phyloP scores from a whole-genome alignment of 257 asterid species.

The Leonotis leonurus region DNA sequence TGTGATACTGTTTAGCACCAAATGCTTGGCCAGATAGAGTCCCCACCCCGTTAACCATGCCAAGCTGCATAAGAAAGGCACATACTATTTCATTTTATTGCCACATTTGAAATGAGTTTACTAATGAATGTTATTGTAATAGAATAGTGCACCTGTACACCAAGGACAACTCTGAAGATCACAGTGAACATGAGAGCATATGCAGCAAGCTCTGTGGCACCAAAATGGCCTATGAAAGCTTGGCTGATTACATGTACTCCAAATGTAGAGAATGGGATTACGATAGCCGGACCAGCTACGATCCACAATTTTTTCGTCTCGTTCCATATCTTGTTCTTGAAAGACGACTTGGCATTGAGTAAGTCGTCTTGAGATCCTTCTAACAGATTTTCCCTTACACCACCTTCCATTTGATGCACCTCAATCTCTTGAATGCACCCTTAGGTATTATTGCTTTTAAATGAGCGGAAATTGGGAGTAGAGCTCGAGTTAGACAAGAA shows the following conservation, averaged over 20 bases:
- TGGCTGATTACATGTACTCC: slow-evolving; percentile 41
- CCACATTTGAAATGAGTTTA: background rate
- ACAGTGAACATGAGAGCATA: slow-evolving; percentile 40
- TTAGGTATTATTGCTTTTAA: background rate
- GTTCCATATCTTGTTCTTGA: slow-evolving; percentile 25
- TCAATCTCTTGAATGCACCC: no score
- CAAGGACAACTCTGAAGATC: slow-evolving; percentile 35
- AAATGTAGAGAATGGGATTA: slow-evolving; percentile 27
- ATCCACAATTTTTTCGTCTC: slow-evolving; percentile 53
- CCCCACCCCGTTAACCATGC: background rate
- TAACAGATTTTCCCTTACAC: background rate
- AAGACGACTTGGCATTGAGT: background rate
- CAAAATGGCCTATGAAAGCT: slow-evolving; percentile 53
- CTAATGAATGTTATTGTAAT: background rate
- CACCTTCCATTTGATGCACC: slow-evolving; percentile 15
- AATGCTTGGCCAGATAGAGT: background rate
- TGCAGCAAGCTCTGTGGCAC: slow-evolving; percentile 55
- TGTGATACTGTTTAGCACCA: background rate
- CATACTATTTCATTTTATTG: background rate
- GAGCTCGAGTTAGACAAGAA: background rate
- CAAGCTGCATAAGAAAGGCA: slow-evolving; percentile 44
- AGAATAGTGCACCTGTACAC: slow-evolving; percentile 27
- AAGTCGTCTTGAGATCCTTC: background rate
- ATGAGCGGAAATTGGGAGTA: background rate
- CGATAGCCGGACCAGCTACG: slow-evolving; percentile 47